These are phyloP conservation scores for Pleomassaria siparia DNA, from an alignment of 2,329 filamentous ascomycete species.

Conservation along the genomic window DNA sequence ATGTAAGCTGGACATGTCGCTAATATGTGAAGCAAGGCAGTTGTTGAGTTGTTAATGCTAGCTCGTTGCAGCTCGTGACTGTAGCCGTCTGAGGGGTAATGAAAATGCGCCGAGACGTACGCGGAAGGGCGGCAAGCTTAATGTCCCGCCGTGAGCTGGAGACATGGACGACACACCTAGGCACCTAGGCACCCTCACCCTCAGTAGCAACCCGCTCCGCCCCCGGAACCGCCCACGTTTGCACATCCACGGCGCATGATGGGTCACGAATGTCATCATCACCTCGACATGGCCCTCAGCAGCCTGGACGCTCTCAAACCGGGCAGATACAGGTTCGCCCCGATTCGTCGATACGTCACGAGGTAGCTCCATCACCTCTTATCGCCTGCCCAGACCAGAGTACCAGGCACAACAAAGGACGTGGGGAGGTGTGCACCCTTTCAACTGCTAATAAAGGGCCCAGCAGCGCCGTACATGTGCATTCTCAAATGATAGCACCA, in stretches of 20 bases:
- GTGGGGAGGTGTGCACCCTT: constrained; percentile 28
- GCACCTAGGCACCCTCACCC: neutral
- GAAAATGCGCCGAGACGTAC: neutral
- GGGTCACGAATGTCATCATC: constrained; percentile 33
- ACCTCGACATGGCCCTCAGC: constrained; percentile 2
- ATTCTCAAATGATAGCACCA: constrained; percentile 6
- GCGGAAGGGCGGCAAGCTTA: constrained; percentile 16
- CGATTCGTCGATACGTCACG: constrained; percentile 30
- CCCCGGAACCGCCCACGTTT: constrained; percentile 38
- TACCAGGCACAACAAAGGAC: constrained; percentile 24
- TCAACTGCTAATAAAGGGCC: constrained; percentile 22
- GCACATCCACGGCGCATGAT: constrained; percentile 33
- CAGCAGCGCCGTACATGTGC: constrained; percentile 11
- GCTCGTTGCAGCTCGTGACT: constrained; percentile 23
- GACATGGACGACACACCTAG: neutral
- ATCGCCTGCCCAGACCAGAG: constrained; percentile 18
- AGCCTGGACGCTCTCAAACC: constrained; percentile 22
- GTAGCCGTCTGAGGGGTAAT: constrained; percentile 23
- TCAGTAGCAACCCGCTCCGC: constrained; percentile 21
- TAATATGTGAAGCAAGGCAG: constrained; percentile 14
- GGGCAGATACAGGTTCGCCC: constrained; percentile 29
- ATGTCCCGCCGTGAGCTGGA: constrained; percentile 8
- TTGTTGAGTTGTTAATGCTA: constrained; percentile 21
- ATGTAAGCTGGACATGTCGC: constrained; percentile 13
- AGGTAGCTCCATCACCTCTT: constrained; percentile 22